Evolutionary conservation across 2,329 filamentous ascomycete genomes (phyloP).

Genomic region (Neobulgaria alba): DNA sequence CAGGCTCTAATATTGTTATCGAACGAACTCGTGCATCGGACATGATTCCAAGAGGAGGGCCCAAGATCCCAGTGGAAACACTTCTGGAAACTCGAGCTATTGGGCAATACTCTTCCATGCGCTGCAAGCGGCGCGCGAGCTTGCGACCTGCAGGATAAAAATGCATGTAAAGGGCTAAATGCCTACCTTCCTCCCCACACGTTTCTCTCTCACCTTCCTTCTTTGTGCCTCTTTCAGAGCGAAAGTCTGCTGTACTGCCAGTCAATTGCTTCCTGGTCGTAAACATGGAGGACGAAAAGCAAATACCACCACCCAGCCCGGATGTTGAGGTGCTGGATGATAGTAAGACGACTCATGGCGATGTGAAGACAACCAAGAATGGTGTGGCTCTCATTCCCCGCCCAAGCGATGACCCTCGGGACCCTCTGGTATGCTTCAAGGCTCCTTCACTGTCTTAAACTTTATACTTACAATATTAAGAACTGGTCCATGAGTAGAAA

Average conservation of each 20-base stretch:
- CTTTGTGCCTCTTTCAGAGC: no score
- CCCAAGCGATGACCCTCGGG: slow-evolving; percentile 39
- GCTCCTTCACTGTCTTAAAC: not conserved
- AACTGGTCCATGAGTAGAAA: slow-evolving; percentile 27
- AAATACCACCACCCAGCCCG: not conserved
- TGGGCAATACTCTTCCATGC: no score
- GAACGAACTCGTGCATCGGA: not conserved
- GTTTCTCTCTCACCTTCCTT: no score
- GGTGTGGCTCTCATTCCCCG: slow-evolving; percentile 29
- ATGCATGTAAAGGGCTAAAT: no score
- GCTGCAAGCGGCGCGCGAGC: no score
- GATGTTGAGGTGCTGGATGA: not conserved
- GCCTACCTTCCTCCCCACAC: no score
- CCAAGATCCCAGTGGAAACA: no score
- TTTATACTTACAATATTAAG: slow-evolving; percentile 26
- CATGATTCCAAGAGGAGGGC: no score
- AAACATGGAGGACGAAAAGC: not conserved
- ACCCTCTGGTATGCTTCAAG: slow-evolving; percentile 30
- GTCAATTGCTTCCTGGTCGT: no score
- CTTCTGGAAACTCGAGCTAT: no score
- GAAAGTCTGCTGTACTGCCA: not conserved
- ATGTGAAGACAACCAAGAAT: not conserved
- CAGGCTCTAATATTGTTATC: no score
- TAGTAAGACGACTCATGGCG: not conserved
- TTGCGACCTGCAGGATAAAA: no score